Conservation (phyloP, 177 flowering plant species). For the Telopea speciosissima region DNA sequence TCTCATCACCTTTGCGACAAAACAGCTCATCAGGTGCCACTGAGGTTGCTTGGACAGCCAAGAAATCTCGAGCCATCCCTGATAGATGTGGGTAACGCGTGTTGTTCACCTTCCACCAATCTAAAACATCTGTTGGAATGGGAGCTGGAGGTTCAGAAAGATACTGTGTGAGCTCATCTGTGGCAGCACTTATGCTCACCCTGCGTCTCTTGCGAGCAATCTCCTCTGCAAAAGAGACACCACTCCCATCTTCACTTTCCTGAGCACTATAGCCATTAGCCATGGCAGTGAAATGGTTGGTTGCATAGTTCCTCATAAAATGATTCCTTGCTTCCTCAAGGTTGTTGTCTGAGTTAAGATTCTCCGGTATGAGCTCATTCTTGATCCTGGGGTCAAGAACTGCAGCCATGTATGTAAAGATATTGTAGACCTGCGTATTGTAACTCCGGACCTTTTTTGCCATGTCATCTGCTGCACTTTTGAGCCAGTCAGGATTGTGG, state of each 20-base stretch:
- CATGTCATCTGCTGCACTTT: constrained; percentile 73
- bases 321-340: constrained; percentile 74
- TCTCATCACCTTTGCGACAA: constrained; percentile 67
- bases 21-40: constrained; percentile 72
- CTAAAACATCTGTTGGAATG: constrained; percentile 72
- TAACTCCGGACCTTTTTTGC: constrained; percentile 50
- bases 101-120: constrained; percentile 94
- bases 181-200: constrained; percentile 49
- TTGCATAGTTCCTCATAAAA: constrained; percentile 63
- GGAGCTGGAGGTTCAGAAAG: constrained; percentile 81
- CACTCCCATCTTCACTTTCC: constrained; percentile 56
- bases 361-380: constrained; percentile 74
- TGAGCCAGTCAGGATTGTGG: constrained; percentile 76
- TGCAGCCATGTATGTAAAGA: constrained; percentile 78
- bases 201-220: constrained; percentile 85
- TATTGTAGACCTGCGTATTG: constrained; percentile 64
- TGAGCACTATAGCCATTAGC: constrained; percentile 37
- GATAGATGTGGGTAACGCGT: constrained; percentile 80
- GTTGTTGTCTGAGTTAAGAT: constrained; percentile 51
- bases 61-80: constrained; percentile 84
- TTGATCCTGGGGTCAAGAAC: constrained; percentile 93
- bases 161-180: constrained; percentile 88
- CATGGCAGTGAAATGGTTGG: constrained; percentile 54
- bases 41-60: constrained; percentile 77
- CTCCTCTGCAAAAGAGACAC: constrained; percentile 90